phyloP scores from a whole-genome alignment of 768 basidiomycete genomes.

The Panaeolus cyanescens region DNA sequence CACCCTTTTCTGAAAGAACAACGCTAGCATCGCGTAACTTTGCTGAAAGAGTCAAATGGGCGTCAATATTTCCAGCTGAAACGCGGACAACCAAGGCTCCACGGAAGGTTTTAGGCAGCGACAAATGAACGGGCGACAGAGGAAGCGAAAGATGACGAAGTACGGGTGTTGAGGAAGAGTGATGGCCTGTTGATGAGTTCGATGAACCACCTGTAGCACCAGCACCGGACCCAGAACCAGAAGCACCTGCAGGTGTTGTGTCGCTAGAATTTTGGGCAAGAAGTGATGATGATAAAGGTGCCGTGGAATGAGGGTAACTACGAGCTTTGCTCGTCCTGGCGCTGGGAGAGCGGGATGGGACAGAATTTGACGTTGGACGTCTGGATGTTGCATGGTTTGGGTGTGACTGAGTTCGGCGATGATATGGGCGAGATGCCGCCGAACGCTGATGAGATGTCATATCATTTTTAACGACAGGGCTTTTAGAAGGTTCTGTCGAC shows the following conservation, averaged over 20 bases:
- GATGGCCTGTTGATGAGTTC: not conserved
- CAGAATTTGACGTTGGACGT: not conserved
- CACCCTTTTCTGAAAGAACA: slow-evolving; percentile 36
- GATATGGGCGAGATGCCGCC: not conserved
- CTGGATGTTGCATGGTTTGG: not conserved
- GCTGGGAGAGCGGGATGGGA: not conserved
- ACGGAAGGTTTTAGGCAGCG: slow-evolving; percentile 44
- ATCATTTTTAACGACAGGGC: not conserved
- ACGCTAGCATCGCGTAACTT: slow-evolving; percentile 26
- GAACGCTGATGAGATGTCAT: not conserved
- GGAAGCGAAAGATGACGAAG: not conserved
- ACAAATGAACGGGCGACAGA: slow-evolving; percentile 25
- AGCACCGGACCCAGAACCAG: not conserved
- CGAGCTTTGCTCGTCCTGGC: not conserved
- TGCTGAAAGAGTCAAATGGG: slow-evolving; percentile 34
- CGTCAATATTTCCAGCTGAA: slow-evolving; percentile 37
- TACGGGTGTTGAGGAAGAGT: not conserved
- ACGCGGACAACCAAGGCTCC: slow-evolving; percentile 40
- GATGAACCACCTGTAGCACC: not conserved
- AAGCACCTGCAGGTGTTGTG: not conserved
- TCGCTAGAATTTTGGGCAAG: not conserved
- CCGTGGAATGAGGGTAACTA: not conserved
- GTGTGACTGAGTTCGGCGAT: not conserved
- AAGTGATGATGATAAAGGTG: not conserved
- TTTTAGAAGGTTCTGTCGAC: not conserved